Conservation (phyloP, 257 asterid genomes). For the Plantago major region DNA sequence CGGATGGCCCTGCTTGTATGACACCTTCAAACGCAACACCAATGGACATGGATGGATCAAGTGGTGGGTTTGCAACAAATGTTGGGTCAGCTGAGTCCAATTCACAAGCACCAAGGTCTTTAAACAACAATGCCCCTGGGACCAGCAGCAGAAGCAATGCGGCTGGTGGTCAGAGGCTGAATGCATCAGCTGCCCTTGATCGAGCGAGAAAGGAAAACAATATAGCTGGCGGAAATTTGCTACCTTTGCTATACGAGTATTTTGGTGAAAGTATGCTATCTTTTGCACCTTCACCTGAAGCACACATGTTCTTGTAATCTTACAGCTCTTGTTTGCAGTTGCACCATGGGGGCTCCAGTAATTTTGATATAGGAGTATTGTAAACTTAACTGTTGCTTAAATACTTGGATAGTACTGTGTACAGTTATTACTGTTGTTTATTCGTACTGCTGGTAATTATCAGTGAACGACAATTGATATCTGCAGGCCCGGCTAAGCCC, state of each 20-base stretch:
- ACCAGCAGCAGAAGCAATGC: conserved; percentile 44
- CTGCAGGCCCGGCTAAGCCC: too few relatives aligned
- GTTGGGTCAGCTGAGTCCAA: conserved; percentile 31
- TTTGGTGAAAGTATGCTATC: conserved; percentile 82
- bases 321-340: too few relatives aligned
- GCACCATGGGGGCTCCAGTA: too few relatives aligned
- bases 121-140: conserved; percentile 42
- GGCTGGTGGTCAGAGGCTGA: conserved; percentile 36
- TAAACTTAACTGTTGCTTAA: too few relatives aligned
- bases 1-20: conserved; percentile 32
- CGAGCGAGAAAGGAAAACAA: conserved; percentile 65
- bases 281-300: conserved; percentile 63
- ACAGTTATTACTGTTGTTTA: too few relatives aligned
- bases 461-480: too few relatives aligned
- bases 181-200: conserved; percentile 41
- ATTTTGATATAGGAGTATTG: too few relatives aligned
- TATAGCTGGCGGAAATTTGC: conserved; percentile 37
- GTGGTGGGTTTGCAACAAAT: conserved; percentile 35
- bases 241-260: conserved; percentile 50
- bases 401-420: too few relatives aligned
- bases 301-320: conserved; percentile 54
- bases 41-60: conserved; percentile 42
- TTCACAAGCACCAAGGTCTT: conserved; percentile 32
- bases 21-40: conserved; percentile 29
- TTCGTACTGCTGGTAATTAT: too few relatives aligned